Base-by-base conservation (phyloP, 2,329 filamentous ascomycete genomes). In the Beauveria sp. region DNA sequence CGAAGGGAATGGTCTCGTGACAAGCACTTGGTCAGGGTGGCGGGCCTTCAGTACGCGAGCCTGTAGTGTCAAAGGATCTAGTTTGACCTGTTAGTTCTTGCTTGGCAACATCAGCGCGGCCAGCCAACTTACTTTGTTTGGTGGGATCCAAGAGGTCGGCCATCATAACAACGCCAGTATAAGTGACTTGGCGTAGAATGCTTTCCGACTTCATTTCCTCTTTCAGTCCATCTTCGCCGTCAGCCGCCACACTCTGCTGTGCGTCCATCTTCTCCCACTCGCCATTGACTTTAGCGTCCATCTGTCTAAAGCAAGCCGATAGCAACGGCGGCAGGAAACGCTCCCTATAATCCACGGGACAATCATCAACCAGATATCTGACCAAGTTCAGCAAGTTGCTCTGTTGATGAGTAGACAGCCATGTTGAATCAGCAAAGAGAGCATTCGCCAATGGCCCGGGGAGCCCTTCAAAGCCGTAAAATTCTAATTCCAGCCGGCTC, bases 151-250 rank as follows among this genome's bases (percentile, higher is more conserved):
- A 80, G 68, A 98, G 87, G 67, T 91, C 90, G 8, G 91, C 91
- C 65, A 97, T 89, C 82, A 98, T 91, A 68, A 95, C 88, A 34
- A 97, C 91, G 1, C 93, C 91, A 3, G 91, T 91, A 74, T 96
- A 95, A 0, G 93, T 97, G 55, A 98, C 82, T 72, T 97, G 92
- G 22, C 95, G 86, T 51, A 99, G 78, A 34, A 99, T 96, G 70
- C 93, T 98, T 73, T 99, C 95, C 7, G 91, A 88, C 75, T 97
- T 96, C 95, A 99, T 99, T 76, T 99, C 95, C 67, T 97, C 92
- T 1, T 90, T 90, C 59, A 99, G 77, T 63, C 70, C 74, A n/a
- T 90, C 90, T 61, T 93, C 91, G 22, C 88, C 87, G 3, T 87
- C 87, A 1, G 87, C 83, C 48, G 83, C 82, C 14, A 86, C 77